Evolutionary conservation across 1,139 yeast species (phyloP).

Genomic region (Oligophagozyma castellii): DNA sequence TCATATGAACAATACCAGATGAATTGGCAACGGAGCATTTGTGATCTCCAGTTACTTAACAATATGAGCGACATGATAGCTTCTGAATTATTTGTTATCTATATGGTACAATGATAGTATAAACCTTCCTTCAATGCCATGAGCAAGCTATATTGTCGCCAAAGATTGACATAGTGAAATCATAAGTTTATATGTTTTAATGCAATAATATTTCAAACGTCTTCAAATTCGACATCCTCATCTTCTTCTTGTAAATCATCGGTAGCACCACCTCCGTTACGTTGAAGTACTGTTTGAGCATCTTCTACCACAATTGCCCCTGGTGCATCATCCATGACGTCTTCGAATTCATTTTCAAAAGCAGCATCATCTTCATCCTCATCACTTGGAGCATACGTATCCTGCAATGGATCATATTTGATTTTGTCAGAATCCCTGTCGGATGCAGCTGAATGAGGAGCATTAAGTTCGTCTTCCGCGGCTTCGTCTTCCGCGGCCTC

Average conservation of each 20-base stretch:
- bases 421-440: constrained; percentile 23
- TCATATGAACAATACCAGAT: no score
- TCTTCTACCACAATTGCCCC: constrained; percentile 1
- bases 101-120: no score
- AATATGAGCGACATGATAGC: no score
- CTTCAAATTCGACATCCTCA: constrained; percentile 25
- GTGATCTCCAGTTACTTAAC: no score
- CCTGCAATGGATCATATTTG: no score
- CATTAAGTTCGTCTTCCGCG: constrained; percentile 7
- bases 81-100: no score
- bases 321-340: constrained; percentile 7
- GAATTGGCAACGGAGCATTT: no score
- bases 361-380: constrained; percentile 38
- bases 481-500: constrained; percentile 22
- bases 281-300: background rate
- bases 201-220: constrained; percentile 22
- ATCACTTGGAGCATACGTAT: constrained; percentile 8
- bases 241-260: no score
- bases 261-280: constrained; percentile 21
- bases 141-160: no score
- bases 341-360: constrained; percentile 36
- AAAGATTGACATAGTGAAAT: no score
- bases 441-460: constrained; percentile 23
- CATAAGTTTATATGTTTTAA: no score
- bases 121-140: no score